These are phyloP conservation scores for Climacium dendroides DNA, from an alignment of 225 moss, liverwort and hornwort species.

Conservation along the genomic window DNA sequence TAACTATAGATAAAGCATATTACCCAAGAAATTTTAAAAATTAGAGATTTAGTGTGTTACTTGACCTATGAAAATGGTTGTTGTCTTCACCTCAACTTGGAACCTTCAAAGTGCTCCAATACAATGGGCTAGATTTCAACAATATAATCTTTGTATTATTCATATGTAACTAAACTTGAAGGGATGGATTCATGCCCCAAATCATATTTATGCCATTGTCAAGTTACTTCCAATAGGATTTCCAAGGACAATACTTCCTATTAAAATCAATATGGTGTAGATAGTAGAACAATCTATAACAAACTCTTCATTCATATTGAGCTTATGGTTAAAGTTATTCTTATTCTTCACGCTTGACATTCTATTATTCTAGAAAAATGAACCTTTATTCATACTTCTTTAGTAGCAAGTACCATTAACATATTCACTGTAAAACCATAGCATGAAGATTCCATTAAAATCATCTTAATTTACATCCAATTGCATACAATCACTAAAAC, in stretches of 20 bases:
- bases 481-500: too few relatives aligned
- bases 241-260: not conserved
- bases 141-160: not conserved
- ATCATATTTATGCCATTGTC: not conserved
- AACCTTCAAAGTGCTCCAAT: not conserved
- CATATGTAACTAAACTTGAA: not conserved
- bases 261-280: not conserved
- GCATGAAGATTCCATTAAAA: not conserved
- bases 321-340: accelerated
- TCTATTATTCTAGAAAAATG: not conserved
- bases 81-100: not conserved
- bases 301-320: not conserved
- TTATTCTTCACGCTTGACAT: accelerated
- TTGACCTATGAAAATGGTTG: not conserved
- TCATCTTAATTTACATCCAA: too few relatives aligned
- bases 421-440: too few relatives aligned
- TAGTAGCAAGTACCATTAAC: not conserved
- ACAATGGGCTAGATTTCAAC: not conserved
- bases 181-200: not conserved
- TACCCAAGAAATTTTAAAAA: accelerated
- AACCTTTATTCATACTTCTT: not conserved
- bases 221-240: not conserved
- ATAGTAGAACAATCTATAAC: not conserved
- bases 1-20: too few relatives aligned
- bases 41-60: not conserved